A percentile compares a stretch with the other conserved stretches of the same genome.
Evolutionary conservation across 106 monocot species (phyloP).

Genomic region (Dioscorea alata): DNA sequence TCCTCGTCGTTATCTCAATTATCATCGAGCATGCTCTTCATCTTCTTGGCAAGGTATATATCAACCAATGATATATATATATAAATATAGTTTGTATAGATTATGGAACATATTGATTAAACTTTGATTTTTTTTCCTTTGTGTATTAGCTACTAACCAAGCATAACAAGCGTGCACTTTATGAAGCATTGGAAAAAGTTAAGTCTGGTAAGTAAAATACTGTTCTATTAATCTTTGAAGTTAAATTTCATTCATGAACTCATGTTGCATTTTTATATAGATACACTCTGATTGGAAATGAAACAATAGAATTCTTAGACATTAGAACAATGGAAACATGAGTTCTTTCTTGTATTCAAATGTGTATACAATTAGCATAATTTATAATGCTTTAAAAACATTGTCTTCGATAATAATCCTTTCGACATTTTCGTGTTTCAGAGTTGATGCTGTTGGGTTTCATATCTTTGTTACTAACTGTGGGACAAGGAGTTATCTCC

Average conservation of each 20-base stretch:
- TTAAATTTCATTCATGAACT: no score
- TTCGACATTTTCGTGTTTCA: neutral
- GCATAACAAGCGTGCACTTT: constrained; percentile 19
- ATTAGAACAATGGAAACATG: no score
- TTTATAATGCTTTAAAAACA: no score
- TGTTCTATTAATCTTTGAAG: neutral
- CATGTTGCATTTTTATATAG: no score
- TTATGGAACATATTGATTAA: no score
- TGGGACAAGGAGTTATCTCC: constrained; percentile 19
- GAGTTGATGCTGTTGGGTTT: constrained; percentile 34
- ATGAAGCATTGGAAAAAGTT: constrained; percentile 30
- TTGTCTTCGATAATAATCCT: no score
- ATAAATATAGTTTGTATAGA: neutral
- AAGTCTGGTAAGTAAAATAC: constrained; percentile 27
- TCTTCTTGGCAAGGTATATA: constrained; percentile 19
- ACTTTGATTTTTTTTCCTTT: no score
- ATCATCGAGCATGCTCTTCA: constrained; percentile 25
- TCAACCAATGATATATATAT: neutral
- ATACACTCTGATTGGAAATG: no score
- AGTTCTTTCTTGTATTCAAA: no score
- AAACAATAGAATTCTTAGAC: no score
- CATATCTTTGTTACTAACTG: constrained; percentile 35
- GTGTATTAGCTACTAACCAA: constrained; percentile 15
- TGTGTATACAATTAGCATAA: no score
- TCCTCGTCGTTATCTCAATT: constrained; percentile 12